Evolutionary conservation across 2,329 filamentous ascomycete genomes (phyloP).

Genomic region (Coleophoma crateriformis): DNA sequence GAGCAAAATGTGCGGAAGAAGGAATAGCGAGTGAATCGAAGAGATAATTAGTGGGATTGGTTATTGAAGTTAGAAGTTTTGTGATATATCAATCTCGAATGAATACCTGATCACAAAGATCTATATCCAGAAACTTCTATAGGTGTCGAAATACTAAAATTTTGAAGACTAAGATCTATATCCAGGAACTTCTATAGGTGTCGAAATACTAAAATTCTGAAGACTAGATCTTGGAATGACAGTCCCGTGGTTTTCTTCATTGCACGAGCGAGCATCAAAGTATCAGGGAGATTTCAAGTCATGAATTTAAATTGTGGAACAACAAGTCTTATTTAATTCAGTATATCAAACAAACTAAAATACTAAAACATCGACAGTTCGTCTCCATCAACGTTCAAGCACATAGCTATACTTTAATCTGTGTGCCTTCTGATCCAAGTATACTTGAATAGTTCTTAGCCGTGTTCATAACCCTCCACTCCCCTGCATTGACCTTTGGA

Average conservation of each 20-base stretch:
- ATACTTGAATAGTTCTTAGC: conserved; percentile 2
- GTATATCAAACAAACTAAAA: neutral
- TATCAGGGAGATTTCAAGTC: no score
- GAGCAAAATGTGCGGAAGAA: neutral
- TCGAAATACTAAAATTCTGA: no score
- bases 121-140: neutral
- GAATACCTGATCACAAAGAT: neutral
- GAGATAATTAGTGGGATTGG: no score
- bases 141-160: neutral
- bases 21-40: neutral
- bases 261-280: no score
- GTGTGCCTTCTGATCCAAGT: neutral
- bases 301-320: neutral
- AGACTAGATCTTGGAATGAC: no score
- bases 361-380: neutral
- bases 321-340: neutral
- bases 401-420: neutral
- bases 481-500: conserved; percentile 2
- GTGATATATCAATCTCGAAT: neutral
- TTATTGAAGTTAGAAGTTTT: neutral
- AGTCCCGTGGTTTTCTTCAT: no score
- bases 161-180: neutral
- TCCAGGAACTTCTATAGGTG: neutral
- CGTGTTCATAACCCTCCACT: conserved; percentile 3
- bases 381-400: neutral